These are phyloP conservation scores for Penicillium daleae DNA, from an alignment of 495 filamentous ascomycete species.

Conservation along the genomic window DNA sequence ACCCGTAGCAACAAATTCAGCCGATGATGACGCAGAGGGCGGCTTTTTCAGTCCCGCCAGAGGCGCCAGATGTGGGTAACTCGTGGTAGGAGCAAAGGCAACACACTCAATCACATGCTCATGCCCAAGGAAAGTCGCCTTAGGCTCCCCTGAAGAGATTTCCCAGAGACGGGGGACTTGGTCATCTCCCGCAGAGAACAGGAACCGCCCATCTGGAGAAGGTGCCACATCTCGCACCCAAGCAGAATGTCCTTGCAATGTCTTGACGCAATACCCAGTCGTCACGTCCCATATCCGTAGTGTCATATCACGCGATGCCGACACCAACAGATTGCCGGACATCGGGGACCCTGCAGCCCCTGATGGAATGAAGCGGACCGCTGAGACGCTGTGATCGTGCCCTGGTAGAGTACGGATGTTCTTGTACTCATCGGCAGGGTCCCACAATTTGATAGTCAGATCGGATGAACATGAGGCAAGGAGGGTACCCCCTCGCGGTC, in stretches of 20 bases:
- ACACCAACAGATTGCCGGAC: conserved; percentile 68
- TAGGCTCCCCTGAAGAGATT: conserved; percentile 65
- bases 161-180: conserved; percentile 87
- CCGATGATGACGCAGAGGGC: conserved; percentile 69
- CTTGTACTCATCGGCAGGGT: conserved; percentile 88
- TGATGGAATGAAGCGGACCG: conserved; percentile 86
- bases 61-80: conserved; percentile 75
- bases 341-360: conserved; percentile 70
- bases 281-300: conserved; percentile 52
- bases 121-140: conserved; percentile 82
- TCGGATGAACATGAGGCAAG: conserved; percentile 87
- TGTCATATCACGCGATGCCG: conserved; percentile 41
- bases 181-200: conserved; percentile 83
- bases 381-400: conserved; percentile 89
- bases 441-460: conserved; percentile 93
- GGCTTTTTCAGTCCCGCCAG: conserved; percentile 82
- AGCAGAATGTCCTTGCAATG: conserved; percentile 18
- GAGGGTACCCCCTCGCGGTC: conserved; percentile 77
- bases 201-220: conserved; percentile 79
- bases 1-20: conserved; percentile 91
- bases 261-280: conserved; percentile 33
- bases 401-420: conserved; percentile 89
- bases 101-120: conserved; percentile 91
- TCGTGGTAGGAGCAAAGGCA: conserved; percentile 78
- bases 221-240: conserved; percentile 90